These are phyloP conservation scores for Tricholoma hemisulphureum DNA, from an alignment of 768 basidiomycete species.

Conservation along the genomic window DNA sequence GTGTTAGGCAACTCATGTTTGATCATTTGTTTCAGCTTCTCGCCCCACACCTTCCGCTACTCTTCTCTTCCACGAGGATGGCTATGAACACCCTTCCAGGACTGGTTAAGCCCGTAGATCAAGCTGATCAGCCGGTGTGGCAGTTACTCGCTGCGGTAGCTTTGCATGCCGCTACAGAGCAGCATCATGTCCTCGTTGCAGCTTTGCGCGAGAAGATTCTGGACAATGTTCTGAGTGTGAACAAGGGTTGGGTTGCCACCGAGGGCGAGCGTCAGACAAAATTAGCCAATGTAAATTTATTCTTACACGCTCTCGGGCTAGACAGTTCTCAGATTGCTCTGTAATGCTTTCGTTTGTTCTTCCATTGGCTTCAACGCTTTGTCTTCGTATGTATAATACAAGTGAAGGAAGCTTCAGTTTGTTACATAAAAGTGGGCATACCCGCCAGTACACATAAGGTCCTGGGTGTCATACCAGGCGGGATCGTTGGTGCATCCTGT, in stretches of 20 bases:
- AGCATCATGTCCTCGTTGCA: conserved; percentile 86
- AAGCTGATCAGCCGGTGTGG: conserved; percentile 91
- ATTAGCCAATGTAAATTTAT: conserved; percentile 90
- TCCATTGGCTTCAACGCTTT: background rate
- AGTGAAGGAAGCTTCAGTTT: background rate
- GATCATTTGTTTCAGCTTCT: conserved; percentile 83
- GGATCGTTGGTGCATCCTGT: conserved; percentile 27
- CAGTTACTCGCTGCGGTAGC: conserved; percentile 89
- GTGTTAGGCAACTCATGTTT: conserved; percentile 78
- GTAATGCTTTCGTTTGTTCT: conserved; percentile 29
- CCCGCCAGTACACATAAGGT: conserved; percentile 22
- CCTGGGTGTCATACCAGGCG: conserved; percentile 22
- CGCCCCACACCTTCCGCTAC: conserved; percentile 66
- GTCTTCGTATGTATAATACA: background rate
- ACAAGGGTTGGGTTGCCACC: conserved; percentile 69
- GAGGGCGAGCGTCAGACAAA: conserved; percentile 76
- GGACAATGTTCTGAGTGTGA: conserved; percentile 80
- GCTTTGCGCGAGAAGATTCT: conserved; percentile 90
- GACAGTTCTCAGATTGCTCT: conserved; percentile 69
- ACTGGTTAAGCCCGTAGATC: conserved; percentile 48
- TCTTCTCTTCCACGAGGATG: conserved; percentile 90
- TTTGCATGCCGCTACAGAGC: conserved; percentile 76
- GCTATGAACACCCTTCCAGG: conserved; percentile 38
- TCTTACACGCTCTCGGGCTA: conserved; percentile 75
- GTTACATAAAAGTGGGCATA: background rate